phyloP scores from a whole-genome alignment of 2,329 filamentous ascomycete species.

The Alternaria conjuncta region DNA sequence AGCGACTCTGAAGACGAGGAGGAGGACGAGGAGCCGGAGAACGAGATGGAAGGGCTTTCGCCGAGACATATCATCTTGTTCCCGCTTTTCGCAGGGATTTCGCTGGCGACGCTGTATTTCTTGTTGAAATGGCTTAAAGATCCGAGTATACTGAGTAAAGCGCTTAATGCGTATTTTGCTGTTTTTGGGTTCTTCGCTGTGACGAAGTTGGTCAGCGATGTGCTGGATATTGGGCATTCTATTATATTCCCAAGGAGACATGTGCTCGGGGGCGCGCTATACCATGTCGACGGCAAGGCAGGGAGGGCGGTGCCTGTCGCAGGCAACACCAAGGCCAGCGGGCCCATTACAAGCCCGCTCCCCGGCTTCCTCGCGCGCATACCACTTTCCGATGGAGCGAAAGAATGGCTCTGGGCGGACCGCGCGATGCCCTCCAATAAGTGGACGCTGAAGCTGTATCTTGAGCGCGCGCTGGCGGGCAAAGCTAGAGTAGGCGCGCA shows the following conservation, averaged over 20 bases:
- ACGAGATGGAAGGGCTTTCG: slow-evolving; percentile 70
- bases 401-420: slow-evolving; percentile 55
- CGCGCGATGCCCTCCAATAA: slow-evolving; percentile 59
- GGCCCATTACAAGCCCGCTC: slow-evolving; percentile 54
- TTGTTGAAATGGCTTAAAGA: slow-evolving; percentile 89
- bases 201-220: slow-evolving; percentile 75
- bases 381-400: slow-evolving; percentile 50
- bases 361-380: slow-evolving; percentile 58
- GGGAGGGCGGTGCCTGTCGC: slow-evolving; percentile 43
- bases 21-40: slow-evolving; percentile 59
- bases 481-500: slow-evolving; percentile 62
- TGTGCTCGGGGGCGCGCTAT: slow-evolving; percentile 58
- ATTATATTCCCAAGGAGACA: slow-evolving; percentile 79
- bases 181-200: slow-evolving; percentile 79
- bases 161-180: slow-evolving; percentile 84
- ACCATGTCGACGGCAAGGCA: slow-evolving; percentile 51
- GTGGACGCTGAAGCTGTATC: slow-evolving; percentile 58
- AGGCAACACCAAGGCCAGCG: slow-evolving; percentile 29
- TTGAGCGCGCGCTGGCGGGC: slow-evolving; percentile 59
- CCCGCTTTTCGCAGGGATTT: slow-evolving; percentile 75
- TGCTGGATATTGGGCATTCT: slow-evolving; percentile 67
- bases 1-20: slow-evolving; percentile 56
- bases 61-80: slow-evolving; percentile 85
- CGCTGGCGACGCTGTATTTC: slow-evolving; percentile 80
- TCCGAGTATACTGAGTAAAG: slow-evolving; percentile 78